Base-by-base conservation (phyloP, 768 basidiomycete species). In the Boletus sp. region DNA sequence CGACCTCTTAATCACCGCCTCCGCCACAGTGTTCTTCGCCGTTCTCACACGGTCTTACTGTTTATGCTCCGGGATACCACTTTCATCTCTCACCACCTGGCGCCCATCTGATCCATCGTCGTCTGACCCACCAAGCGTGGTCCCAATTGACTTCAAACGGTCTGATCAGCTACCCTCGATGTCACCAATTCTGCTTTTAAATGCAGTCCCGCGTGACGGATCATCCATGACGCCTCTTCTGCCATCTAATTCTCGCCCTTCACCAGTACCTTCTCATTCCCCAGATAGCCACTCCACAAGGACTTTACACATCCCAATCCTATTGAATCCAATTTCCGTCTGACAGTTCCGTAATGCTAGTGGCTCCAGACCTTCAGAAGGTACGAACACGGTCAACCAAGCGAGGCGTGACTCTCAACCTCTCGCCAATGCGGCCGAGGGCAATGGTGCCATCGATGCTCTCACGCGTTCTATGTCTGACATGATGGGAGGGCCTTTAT, bases 381-480 rank as follows among this genome's bases (percentile, higher is more conserved):
- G 4, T 21, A 41, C 33, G 14, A 46, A 33, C 19, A 15, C 17
- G 32, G 10, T 21, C 21, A 40, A n/a, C 37, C 39, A 38, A 25
- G 47, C 19, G 19, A 42, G 27, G 14, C n/a, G 0, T 37, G 37
- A 48, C 29, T 38, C 45, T 41, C 50, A 23, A 38, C 27, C 51
- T 10, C 3, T 41, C 44, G 8, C 29, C 30, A 33, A 33, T 47
- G 42, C 35, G 45, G 14, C 41, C 21, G 46, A 23, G 35, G 38
- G 53, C 45, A 25, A 29, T 30, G 11, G 30, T 25, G n/a, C 13
- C 37, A 29, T 51, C n/a, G 50, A 55, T 34, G 7, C 40, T 40
- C 51, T 62, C 46, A 53, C 50, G 4, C 41, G 25, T 39, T 55
- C 56, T 4, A 53, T 59, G 53, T 55, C 56, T 49, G 44, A 55